phyloP scores from a whole-genome alignment of 192 early-diverging fungal species.

The Gigaspora rosea region DNA sequence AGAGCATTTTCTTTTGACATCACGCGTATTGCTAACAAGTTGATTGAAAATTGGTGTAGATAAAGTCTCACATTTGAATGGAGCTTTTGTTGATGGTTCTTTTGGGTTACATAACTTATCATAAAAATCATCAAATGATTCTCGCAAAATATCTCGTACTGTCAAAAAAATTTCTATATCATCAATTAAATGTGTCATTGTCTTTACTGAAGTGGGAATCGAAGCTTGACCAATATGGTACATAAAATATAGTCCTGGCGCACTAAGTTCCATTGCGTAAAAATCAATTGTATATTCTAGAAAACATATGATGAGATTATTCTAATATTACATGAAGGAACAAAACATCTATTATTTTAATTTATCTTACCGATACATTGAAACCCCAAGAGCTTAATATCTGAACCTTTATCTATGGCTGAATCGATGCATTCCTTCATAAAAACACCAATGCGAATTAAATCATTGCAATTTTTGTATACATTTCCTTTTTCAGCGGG shows the following conservation, averaged over 20 bases:
- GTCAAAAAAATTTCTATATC: conserved; percentile 12
- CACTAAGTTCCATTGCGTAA: conserved; percentile 15
- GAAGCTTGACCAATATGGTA: conserved; percentile 5
- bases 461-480: conserved; percentile 24
- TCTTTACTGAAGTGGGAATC: conserved; percentile 15
- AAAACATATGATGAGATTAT: conserved; percentile 1
- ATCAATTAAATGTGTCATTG: conserved; percentile 4
- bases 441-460: conserved; percentile 12
- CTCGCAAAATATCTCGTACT: conserved; percentile 9
- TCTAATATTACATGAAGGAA: background rate
- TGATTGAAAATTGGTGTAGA: background rate
- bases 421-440: conserved; percentile 23
- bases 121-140: background rate
- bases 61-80: conserved; percentile 6
- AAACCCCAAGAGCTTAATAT: conserved; percentile 15
- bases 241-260: background rate
- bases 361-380: conserved; percentile 3
- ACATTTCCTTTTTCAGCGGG: conserved; percentile 15
- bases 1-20: conserved; percentile 17
- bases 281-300: conserved; percentile 20
- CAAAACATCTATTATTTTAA: background rate
- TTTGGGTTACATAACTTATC: conserved; percentile 5
- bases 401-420: conserved; percentile 20
- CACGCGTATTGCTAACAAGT: background rate
- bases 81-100: background rate